Conservation (phyloP, 768 basidiomycete genomes). For the Termitomyces sp. region DNA sequence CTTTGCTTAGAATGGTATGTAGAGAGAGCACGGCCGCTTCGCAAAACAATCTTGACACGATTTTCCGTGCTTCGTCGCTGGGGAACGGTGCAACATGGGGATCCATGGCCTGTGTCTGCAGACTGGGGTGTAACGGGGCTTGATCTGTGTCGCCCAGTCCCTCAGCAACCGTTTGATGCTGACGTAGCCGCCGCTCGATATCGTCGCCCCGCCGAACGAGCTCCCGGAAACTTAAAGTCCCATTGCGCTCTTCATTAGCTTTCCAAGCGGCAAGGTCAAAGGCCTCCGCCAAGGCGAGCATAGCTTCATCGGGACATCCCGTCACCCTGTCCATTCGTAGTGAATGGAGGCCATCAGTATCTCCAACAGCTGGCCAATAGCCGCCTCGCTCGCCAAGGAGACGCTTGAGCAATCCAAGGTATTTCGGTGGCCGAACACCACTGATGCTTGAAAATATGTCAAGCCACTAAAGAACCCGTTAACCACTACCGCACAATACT, state of each 20-base stretch:
- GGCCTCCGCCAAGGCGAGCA: slow-evolving; percentile 71
- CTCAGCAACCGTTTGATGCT: slow-evolving; percentile 28
- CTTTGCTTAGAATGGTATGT: slow-evolving; percentile 63
- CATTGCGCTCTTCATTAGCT: slow-evolving; percentile 51
- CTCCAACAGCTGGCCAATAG: slow-evolving; percentile 37
- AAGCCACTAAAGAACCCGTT: slow-evolving; percentile 50
- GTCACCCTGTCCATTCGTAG: slow-evolving; percentile 63
- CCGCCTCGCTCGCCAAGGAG: slow-evolving; percentile 50
- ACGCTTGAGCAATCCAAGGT: slow-evolving; percentile 58
- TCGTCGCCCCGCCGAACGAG: slow-evolving; percentile 66
- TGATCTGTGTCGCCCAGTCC: slow-evolving; percentile 26
- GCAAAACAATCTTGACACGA: slow-evolving; percentile 53
- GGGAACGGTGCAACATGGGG: slow-evolving; percentile 25
- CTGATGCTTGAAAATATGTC: slow-evolving; percentile 71
- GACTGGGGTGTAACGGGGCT: slow-evolving; percentile 35
- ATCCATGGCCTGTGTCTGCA: slow-evolving; percentile 25
- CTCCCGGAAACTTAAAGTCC: slow-evolving; percentile 67
- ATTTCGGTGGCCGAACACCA: slow-evolving; percentile 55
- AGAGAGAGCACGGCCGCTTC: slow-evolving; percentile 65
- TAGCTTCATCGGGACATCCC: slow-evolving; percentile 74
- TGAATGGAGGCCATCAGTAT: slow-evolving; percentile 29
- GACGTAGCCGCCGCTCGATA: slow-evolving; percentile 62
- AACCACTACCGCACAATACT: slow-evolving; percentile 8
- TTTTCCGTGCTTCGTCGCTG: slow-evolving; percentile 39
- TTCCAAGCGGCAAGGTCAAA: slow-evolving; percentile 78